A percentile compares a stretch with the other conserved stretches of the same genome.
These are phyloP conservation scores for Conticribra weissflogii DNA, from an alignment of 108 stramenopile genomes.

Conservation along the genomic window DNA sequence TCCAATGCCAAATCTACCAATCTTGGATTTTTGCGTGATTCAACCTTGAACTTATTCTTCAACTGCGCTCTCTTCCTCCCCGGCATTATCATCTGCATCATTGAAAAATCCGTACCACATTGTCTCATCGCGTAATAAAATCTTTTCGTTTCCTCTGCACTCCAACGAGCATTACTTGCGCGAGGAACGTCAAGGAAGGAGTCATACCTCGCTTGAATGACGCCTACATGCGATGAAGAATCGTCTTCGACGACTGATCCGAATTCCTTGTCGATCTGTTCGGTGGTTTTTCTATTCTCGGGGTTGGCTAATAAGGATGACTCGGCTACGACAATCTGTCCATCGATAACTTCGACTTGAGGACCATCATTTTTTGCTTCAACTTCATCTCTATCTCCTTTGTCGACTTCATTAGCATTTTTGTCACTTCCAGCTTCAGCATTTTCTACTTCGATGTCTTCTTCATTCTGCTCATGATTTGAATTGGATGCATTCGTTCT, in stretches of 20 bases:
- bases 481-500: not conserved
- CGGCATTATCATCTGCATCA: conserved; percentile 70
- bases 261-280: conserved; percentile 34
- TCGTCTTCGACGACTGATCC: conserved; percentile 39
- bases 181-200: conserved; percentile 17
- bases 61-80: conserved; percentile 65
- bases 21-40: conserved; percentile 61
- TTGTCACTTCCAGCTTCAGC: not conserved
- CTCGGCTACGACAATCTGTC: conserved; percentile 30
- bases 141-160: conserved; percentile 62
- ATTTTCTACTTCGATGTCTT: no score
- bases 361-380: conserved; percentile 2
- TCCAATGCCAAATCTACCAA: conserved; percentile 81
- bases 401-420: not conserved
- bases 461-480: no score
- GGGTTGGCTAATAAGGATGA: conserved; percentile 21
- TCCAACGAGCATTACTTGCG: conserved; percentile 48
- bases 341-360: conserved; percentile 34
- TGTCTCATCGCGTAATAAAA: conserved; percentile 78
- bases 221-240: conserved; percentile 12
- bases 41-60: conserved; percentile 76
- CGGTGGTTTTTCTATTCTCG: conserved; percentile 13
- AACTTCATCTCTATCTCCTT: no score
- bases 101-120: conserved; percentile 79
- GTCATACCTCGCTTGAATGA: conserved; percentile 26